Conservation (phyloP, 495 filamentous ascomycete species). For the Talaromyces ruber region DNA sequence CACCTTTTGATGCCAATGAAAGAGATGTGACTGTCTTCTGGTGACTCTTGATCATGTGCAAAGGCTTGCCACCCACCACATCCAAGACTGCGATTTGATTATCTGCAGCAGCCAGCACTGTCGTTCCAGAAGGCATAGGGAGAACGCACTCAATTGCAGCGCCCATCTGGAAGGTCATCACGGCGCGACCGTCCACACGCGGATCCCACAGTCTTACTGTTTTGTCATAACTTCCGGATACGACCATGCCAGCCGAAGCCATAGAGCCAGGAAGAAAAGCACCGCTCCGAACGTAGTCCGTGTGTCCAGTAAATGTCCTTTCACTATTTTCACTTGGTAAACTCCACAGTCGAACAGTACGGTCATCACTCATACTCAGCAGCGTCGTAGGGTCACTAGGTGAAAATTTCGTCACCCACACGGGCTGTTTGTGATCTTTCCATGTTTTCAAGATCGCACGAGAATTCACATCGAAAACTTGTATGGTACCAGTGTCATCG, state of each 20-base stretch:
- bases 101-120: slow-evolving; percentile 73
- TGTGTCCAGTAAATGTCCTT: slow-evolving; percentile 75
- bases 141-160: slow-evolving; percentile 80
- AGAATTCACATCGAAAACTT: slow-evolving; percentile 86
- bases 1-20: slow-evolving; percentile 63
- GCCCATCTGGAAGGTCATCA: slow-evolving; percentile 88
- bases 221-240: slow-evolving; percentile 88
- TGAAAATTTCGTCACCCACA: slow-evolving; percentile 84
- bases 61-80: slow-evolving; percentile 79
- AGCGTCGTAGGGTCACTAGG: slow-evolving; percentile 77
- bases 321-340: slow-evolving; percentile 68
- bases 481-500: slow-evolving; percentile 81
- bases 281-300: slow-evolving; percentile 84
- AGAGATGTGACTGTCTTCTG: slow-evolving; percentile 95
- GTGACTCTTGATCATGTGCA: slow-evolving; percentile 82
- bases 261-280: slow-evolving; percentile 76
- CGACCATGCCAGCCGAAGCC: slow-evolving; percentile 57
- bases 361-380: slow-evolving; percentile 81
- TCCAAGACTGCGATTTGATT: slow-evolving; percentile 92
- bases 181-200: slow-evolving; percentile 54
- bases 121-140: slow-evolving; percentile 77
- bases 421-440: slow-evolving; percentile 90
- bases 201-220: slow-evolving; percentile 94
- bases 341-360: slow-evolving; percentile 90
- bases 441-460: slow-evolving; percentile 93